Percentiles rank a stretch among this genome's conserved stretches.
Evolutionary conservation across 2,329 filamentous ascomycete genomes (phyloP).

Genomic region (Zopfia rhizophila): DNA sequence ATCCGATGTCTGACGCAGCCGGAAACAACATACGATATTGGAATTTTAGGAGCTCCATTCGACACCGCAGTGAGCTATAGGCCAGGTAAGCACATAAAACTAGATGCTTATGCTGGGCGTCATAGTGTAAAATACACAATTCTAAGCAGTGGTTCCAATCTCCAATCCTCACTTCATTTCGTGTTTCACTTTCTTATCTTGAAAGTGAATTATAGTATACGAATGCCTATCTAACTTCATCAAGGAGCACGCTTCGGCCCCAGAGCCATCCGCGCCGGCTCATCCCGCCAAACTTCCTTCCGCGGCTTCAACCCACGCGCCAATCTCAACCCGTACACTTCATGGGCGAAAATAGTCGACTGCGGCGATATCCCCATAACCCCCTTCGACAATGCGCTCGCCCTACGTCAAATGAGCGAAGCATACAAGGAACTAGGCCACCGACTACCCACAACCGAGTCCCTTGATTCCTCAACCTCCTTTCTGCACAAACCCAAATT

Average conservation of each 20-base stretch:
- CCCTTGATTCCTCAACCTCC: slow-evolving; percentile 47
- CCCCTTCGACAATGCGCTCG: slow-evolving; percentile 85
- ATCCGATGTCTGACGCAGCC: slow-evolving; percentile 60
- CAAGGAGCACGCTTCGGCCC: slow-evolving; percentile 78
- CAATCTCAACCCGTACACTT: slow-evolving; percentile 82
- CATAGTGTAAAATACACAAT: background rate
- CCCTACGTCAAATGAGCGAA: slow-evolving; percentile 83
- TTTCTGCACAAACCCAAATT: slow-evolving; percentile 60
- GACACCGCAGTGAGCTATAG: slow-evolving; percentile 61
- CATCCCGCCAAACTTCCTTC: slow-evolving; percentile 80
- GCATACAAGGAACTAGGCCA: slow-evolving; percentile 77
- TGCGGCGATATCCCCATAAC: slow-evolving; percentile 91
- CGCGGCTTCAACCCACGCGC: slow-evolving; percentile 86
- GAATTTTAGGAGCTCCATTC: slow-evolving; percentile 61
- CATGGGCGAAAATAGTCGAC: slow-evolving; percentile 82
- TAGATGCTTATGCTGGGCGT: too few species aligned
- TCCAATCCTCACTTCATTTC: background rate
- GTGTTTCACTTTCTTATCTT: background rate
- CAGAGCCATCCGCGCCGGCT: slow-evolving; percentile 85
- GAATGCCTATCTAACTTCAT: background rate
- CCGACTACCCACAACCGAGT: slow-evolving; percentile 51
- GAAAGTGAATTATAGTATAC: background rate
- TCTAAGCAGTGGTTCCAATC: too few species aligned
- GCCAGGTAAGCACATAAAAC: slow-evolving; percentile 53
- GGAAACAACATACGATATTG: slow-evolving; percentile 57